Evolutionary conservation across 164 flowering plant species (phyloP).

Genomic region (Paratinospora sagittata): DNA sequence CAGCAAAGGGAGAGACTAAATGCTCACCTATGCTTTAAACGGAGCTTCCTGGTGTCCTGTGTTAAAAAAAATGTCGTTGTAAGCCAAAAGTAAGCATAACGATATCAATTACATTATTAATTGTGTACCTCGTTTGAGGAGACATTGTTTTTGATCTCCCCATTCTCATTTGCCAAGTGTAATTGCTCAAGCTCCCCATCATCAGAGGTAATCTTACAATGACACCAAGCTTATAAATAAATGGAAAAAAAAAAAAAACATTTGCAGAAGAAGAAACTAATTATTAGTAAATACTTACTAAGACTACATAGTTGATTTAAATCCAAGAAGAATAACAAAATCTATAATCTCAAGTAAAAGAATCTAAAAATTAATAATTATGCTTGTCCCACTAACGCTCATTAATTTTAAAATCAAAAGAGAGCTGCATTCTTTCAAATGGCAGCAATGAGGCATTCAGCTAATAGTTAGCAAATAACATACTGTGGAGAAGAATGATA

Average conservation of each 20-base stretch:
- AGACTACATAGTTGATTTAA: neutral
- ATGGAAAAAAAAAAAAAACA: neutral
- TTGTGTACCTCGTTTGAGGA: constrained; percentile 22
- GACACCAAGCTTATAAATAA: neutral
- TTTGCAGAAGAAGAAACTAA: neutral
- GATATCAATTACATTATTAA: constrained; percentile 1
- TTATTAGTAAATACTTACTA: too few relatives aligned
- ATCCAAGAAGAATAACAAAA: neutral
- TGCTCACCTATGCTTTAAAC: constrained; percentile 25
- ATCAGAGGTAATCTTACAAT: constrained; percentile 35
- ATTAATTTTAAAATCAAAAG: too few relatives aligned
- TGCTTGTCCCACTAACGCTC: neutral
- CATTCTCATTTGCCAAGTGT: constrained; percentile 34
- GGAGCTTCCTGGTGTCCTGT: constrained; percentile 18
- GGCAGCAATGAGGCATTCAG: too few relatives aligned
- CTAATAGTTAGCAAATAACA: too few relatives aligned
- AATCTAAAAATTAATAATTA: neutral
- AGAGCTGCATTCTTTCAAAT: too few relatives aligned
- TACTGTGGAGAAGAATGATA: too few relatives aligned
- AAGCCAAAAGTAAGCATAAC: neutral
- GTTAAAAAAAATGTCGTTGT: constrained; percentile 14
- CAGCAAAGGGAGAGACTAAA: neutral
- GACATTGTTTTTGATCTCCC: constrained; percentile 29
- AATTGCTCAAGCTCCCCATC: constrained; percentile 39
- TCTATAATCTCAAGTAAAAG: neutral